Conservation (phyloP, 2,329 filamentous ascomycete genomes). For the Zymoseptoria passerinii region DNA sequence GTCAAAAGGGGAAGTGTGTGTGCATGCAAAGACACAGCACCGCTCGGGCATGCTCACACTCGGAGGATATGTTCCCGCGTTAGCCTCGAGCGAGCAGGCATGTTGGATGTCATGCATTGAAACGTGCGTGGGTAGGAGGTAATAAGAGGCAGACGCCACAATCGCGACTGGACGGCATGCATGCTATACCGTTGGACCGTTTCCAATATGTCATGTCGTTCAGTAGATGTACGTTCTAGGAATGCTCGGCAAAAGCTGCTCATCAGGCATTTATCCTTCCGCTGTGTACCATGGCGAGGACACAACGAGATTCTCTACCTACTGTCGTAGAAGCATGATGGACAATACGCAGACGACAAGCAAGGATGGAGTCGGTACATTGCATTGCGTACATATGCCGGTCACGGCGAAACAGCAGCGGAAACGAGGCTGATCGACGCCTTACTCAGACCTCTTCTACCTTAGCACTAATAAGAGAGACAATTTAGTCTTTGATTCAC, state of each 20-base stretch:
- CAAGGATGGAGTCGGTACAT: not conserved
- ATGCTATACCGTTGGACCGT: not conserved
- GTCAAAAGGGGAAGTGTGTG: not conserved
- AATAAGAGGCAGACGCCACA: not conserved
- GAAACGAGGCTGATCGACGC: not conserved
- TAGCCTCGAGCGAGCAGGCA: not conserved
- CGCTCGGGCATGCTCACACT: not conserved
- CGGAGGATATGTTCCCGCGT: not conserved
- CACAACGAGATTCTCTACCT: too few species aligned
- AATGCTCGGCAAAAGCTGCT: too few species aligned
- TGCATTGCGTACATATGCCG: not conserved
- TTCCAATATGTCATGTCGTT: not conserved
- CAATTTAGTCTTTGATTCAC: not conserved
- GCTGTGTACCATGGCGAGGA: too few species aligned
- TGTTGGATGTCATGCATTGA: not conserved
- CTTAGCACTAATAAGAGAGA: too few species aligned
- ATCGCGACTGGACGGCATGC: not conserved
- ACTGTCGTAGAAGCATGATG: not conserved
- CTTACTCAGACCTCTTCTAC: not conserved
- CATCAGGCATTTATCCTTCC: too few species aligned
- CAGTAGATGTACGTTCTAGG: not conserved
- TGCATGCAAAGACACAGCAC: not conserved
- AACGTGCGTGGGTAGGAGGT: not conserved
- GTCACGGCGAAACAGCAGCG: not conserved
- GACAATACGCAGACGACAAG: not conserved